These are phyloP conservation scores for Arabis hirsuta DNA, from an alignment of 345 rosid genomes.

Conservation along the genomic window DNA sequence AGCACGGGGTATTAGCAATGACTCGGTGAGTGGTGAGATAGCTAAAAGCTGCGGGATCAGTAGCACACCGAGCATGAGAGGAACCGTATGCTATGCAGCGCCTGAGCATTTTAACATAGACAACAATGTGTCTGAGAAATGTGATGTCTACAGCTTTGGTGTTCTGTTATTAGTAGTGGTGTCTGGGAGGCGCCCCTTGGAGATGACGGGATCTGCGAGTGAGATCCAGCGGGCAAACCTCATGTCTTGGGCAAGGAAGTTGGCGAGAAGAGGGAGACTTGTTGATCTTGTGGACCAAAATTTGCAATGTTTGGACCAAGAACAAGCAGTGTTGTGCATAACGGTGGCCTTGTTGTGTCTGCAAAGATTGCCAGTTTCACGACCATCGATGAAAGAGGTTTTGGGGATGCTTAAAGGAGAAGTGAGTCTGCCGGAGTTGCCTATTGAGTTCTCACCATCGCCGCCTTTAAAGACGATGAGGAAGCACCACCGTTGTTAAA, in stretches of 20 bases:
- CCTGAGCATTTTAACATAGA: slow-evolving; percentile 73
- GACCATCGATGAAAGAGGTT: slow-evolving; percentile 86
- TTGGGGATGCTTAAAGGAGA: slow-evolving; percentile 78
- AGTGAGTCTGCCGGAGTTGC: slow-evolving; percentile 65
- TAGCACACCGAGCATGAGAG: slow-evolving; percentile 99
- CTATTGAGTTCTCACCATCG: slow-evolving; percentile 84
- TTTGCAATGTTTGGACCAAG: slow-evolving; percentile 59
- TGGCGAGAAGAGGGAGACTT: slow-evolving; percentile 80
- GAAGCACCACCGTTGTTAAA: slow-evolving; percentile 46
- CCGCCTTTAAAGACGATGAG: slow-evolving; percentile 57
- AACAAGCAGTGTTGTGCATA: slow-evolving; percentile 76
- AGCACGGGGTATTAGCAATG: slow-evolving; percentile 62
- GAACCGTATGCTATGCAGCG: slow-evolving; percentile 90
- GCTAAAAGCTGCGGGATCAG: slow-evolving; percentile 80
- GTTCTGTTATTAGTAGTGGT: slow-evolving; percentile 76
- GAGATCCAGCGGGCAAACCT: slow-evolving; percentile 92
- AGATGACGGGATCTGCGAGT: slow-evolving; percentile 80
- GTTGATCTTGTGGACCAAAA: slow-evolving; percentile 82
- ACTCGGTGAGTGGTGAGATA: slow-evolving; percentile 74
- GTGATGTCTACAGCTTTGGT: slow-evolving; percentile 93
- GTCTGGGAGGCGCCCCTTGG: slow-evolving; percentile 91
- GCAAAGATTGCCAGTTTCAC: slow-evolving; percentile 72
- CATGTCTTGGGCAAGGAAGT: slow-evolving; percentile 88
- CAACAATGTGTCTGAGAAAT: slow-evolving; percentile 72
- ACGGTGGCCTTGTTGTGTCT: slow-evolving; percentile 83